Percentiles rank a stretch among this genome's conserved stretches.
Conservation (phyloP, 1,284 basidiomycete genomes). For the Fomitiporia mediterranea region DNA sequence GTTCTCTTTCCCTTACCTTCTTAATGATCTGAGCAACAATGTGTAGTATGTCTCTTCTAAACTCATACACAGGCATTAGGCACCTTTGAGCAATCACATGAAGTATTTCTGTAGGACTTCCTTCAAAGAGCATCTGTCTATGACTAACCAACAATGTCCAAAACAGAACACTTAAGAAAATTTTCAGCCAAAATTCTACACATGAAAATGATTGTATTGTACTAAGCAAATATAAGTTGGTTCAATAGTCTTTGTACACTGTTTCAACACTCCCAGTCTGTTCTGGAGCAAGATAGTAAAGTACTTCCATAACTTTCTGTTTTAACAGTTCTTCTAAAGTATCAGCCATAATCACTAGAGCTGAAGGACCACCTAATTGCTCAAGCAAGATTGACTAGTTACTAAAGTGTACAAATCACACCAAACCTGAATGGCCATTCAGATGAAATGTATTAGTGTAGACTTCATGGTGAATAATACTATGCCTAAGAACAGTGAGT, state of each 20-base stretch:
- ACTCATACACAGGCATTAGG: constrained; percentile 69
- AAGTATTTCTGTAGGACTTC: constrained; percentile 59
- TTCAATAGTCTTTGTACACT: constrained; percentile 62
- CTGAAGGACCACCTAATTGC: constrained; percentile 62
- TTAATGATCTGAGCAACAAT: constrained; percentile 67
- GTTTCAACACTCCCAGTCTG: constrained; percentile 69
- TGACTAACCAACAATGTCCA: constrained; percentile 65
- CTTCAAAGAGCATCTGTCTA: constrained; percentile 67
- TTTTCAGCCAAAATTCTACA: neutral
- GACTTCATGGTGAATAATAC: constrained; percentile 65
- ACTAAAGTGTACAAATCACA: constrained; percentile 66
- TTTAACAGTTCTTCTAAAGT: constrained; percentile 57
- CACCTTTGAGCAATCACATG: constrained; percentile 66
- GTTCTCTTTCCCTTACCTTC: no score
- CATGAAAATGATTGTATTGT: constrained; percentile 33
- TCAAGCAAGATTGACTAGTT: constrained; percentile 69
- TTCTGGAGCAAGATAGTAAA: constrained; percentile 69
- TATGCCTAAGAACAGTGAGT: constrained; percentile 31
- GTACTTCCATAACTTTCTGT: constrained; percentile 63
- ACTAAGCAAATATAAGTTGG: constrained; percentile 66
- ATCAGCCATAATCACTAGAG: constrained; percentile 54
- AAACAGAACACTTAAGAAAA: constrained; percentile 33
- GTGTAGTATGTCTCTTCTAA: constrained; percentile 64
- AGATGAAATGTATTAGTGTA: constrained; percentile 71
- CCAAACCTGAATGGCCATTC: constrained; percentile 60